Evolutionary conservation across 306 rosid species (phyloP).

Genomic region (Medicago lupulina): DNA sequence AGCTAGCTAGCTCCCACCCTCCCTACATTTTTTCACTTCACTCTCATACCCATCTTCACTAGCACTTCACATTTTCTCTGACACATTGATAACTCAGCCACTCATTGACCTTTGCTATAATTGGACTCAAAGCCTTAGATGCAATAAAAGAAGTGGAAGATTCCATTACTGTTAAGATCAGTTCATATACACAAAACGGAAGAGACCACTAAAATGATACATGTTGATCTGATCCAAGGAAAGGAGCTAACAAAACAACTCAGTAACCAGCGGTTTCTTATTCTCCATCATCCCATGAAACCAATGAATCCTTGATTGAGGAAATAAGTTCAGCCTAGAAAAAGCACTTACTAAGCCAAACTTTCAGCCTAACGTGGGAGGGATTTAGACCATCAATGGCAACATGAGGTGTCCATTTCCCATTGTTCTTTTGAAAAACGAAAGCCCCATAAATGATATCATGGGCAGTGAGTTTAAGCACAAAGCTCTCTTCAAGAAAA

Average conservation of each 20-base stretch:
- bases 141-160: not conserved
- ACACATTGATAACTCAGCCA: conserved; percentile 3
- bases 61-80: not conserved
- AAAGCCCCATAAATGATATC: conserved; percentile 50
- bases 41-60: not conserved
- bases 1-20: not conserved
- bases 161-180: not conserved
- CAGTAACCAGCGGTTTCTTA: conserved; percentile 42
- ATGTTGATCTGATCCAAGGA: conserved; percentile 59
- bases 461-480: conserved; percentile 47
- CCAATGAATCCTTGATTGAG: conserved; percentile 49
- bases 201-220: conserved; percentile 46
- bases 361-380: conserved; percentile 30
- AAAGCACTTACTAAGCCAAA: conserved; percentile 59
- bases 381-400: conserved; percentile 38
- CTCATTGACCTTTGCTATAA: not conserved
- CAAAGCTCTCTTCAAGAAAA: conserved; percentile 60
- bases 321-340: conserved; percentile 60
- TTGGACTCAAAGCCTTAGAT: conserved; percentile 9
- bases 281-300: conserved; percentile 53
- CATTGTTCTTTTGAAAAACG: conserved; percentile 44
- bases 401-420: conserved; percentile 39
- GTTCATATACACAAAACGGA: conserved; percentile 41
- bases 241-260: conserved; percentile 68
- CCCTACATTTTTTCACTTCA: not conserved